Base-by-base conservation (phyloP, 2,329 filamentous ascomycete species). In the Fusarium transvaalense region DNA sequence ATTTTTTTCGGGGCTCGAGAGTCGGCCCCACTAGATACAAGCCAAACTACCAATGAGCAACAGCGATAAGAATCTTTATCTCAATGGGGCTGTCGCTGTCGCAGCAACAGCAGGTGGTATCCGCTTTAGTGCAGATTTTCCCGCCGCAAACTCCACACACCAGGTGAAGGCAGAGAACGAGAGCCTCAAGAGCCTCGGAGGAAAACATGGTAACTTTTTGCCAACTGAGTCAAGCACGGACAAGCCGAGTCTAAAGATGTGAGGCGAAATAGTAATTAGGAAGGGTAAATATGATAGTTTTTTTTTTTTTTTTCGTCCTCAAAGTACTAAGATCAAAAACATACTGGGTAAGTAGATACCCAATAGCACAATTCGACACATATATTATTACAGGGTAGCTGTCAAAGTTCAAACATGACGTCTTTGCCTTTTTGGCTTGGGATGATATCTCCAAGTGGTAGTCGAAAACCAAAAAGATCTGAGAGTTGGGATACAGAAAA, bases 11-110 rank as follows among this genome's bases (percentile, higher is more conserved):
- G 68, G 66, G 62, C 61, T 64, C 50, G 43, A 61, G 53, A 64
- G 34, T 39, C 41, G 43, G 32, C 60, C 63, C 73, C 73, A 73
- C 73, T 45, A 9, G n/a, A 17, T 14, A 65, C 55, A 56, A 45
- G 41, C 42, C 17, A 19, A 6, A 4, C 17, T 39, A 12, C 78
- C 75, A 80, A 76, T 80, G n/a, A 41, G 0, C n/a, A 2, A 1
- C 1, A 0, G 50, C 71, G 61, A 78, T 79, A 79, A 79, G 76
- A 66, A 15, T 1, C 1, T 56, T 76, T 76, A 79, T 79, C 76
- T 61, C 2, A 15, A 47, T 27, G 61, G 68, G 53, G 62, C 61
- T 23, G 61, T 65, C 63, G 75, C 75, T 79, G 77, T 78, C 77
- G 75, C 71, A 75, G 76, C 76, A 78, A 78, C 73, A 68, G 43